These are phyloP conservation scores for Noccaea caerulescens DNA, from an alignment of 345 rosid species.

Conservation along the genomic window DNA sequence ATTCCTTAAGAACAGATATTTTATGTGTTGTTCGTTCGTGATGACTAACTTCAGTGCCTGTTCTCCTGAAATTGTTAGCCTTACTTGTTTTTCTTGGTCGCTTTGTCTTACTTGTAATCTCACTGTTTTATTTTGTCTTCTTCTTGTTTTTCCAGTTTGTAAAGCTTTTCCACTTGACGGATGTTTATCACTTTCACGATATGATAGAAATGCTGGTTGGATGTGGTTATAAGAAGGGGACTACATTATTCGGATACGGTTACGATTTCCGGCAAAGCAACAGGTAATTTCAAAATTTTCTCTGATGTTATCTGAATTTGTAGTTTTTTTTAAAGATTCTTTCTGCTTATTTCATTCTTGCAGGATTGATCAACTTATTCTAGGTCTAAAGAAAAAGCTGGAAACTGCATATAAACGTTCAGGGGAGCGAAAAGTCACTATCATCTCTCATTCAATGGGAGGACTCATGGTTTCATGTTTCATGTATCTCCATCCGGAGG, in stretches of 20 bases:
- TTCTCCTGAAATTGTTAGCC: not conserved
- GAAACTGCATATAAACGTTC: conserved; percentile 76
- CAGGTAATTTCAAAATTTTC: conserved; percentile 48
- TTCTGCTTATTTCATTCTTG: conserved; percentile 22
- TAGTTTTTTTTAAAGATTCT: conserved; percentile 13
- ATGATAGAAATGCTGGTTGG: conserved; percentile 81
- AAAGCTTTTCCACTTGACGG: conserved; percentile 61
- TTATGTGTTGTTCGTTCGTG: not conserved
- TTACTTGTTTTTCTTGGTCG: not conserved
- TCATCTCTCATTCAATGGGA: conserved; percentile 94
- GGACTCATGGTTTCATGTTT: conserved; percentile 77
- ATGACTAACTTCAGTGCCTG: conserved; percentile 1
- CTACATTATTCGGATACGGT: conserved; percentile 85
- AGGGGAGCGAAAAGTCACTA: conserved; percentile 69
- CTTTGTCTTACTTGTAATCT: not conserved
- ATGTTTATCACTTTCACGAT: conserved; percentile 87
- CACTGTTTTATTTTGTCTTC: not conserved
- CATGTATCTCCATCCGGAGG: conserved; percentile 71
- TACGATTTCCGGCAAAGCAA: conserved; percentile 95
- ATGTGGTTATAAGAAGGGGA: conserved; percentile 79
- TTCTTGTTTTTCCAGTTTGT: conserved; percentile 57
- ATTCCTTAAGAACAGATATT: not conserved
- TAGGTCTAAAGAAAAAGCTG: conserved; percentile 67
- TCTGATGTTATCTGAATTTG: not conserved
- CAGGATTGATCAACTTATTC: conserved; percentile 68